Evolutionary conservation across 257 asterid species (phyloP).

Genomic region (Gynochthodes officinalis): DNA sequence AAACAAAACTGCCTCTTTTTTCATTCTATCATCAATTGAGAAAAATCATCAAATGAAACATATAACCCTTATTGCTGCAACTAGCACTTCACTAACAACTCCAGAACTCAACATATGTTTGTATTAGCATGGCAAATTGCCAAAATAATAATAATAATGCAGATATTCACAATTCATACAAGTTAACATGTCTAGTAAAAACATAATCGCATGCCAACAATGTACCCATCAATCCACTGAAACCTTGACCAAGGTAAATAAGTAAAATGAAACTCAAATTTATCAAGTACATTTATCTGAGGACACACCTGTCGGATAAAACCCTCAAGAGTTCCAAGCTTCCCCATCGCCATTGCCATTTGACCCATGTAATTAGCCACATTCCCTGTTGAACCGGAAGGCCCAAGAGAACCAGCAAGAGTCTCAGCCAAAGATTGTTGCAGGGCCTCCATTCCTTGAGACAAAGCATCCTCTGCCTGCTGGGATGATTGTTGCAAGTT

Average conservation of each 20-base stretch:
- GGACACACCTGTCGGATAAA: constrained; percentile 82
- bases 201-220: background rate
- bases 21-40: no score
- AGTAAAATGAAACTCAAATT: background rate
- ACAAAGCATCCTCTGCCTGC: constrained; percentile 90
- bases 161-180: background rate
- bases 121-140: background rate
- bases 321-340: constrained; percentile 89
- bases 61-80: background rate
- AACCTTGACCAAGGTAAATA: background rate
- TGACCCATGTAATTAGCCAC: constrained; percentile 97
- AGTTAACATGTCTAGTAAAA: background rate
- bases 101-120: background rate
- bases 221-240: background rate
- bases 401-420: constrained; percentile 83
- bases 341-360: constrained; percentile 98
- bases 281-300: background rate
- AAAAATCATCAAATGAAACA: background rate
- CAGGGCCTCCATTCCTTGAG: constrained; percentile 98
- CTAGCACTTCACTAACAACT: background rate
- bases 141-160: background rate
- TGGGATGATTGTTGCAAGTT: constrained; percentile 88
- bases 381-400: constrained; percentile 73
- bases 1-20: background rate
- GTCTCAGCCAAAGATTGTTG: constrained; percentile 92